Evolutionary conservation across 179 eudicot species (phyloP).

Genomic region (Amaranthus tricolor): DNA sequence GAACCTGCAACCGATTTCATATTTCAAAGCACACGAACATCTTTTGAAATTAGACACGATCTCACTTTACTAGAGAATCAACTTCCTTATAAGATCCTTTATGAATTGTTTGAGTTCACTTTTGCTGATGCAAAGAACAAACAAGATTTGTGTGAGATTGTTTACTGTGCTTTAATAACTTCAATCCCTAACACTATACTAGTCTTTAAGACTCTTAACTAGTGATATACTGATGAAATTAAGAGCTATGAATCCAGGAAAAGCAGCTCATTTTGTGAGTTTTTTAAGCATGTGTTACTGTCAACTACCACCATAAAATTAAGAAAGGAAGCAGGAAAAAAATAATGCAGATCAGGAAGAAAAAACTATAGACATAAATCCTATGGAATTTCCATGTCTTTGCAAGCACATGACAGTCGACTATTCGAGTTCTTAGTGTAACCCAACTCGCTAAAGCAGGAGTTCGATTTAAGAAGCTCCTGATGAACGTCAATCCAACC

Average conservation of each 20-base stretch:
- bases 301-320: too few relatives aligned
- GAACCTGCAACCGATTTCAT: conserved; percentile 3
- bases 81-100: conserved; percentile 6
- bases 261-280: conserved; percentile 8
- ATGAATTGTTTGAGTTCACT: conserved; percentile 10
- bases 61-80: conserved; percentile 19
- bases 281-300: conserved; percentile 5
- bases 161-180: conserved; percentile 21
- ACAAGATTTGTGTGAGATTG: conserved; percentile 1
- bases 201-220: neutral
- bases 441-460: conserved; percentile 16
- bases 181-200: conserved; percentile 18
- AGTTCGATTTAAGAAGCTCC: neutral
- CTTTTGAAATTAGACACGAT: conserved; percentile 20
- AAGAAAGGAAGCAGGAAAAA: neutral
- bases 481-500: neutral
- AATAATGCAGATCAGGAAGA: neutral
- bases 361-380: too few relatives aligned
- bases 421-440: conserved; percentile 3
- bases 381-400: neutral
- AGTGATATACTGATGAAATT: neutral
- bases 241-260: neutral
- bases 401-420: neutral
- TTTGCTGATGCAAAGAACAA: neutral
- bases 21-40: conserved; percentile 23